Base-by-base conservation (phyloP, 225 moss, liverwort and hornwort species). In the Pleurozium schreberi region DNA sequence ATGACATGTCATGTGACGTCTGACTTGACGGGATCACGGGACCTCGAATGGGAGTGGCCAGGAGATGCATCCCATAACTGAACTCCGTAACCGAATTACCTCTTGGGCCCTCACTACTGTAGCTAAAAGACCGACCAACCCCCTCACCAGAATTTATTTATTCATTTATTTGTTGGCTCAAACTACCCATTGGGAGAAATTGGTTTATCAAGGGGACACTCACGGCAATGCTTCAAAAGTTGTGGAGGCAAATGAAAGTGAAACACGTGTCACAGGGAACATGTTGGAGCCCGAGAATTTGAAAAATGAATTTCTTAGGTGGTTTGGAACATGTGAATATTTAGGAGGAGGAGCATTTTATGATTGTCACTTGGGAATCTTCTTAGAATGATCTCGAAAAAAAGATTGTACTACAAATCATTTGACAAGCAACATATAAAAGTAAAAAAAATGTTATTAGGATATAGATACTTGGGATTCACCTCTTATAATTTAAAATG, bases 261-360 rank as follows among this genome's bases (percentile, higher is more conserved):
- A 40, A 58, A 58, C 40, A 58, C 3, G 79, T 58, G 79, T 4
- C 4, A 0, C 1, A 18, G 28, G 27, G 9, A 55, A 25, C 6
- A 16, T 40, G 40, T 17, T 6, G 38, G n/a, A 11, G 23, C 1
- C 27, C 7, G 7, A 40, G 18, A 79, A 58, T 79, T 3, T 28
- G 0, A 1, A 11, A 0, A 40, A 27, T 7, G 5, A 2, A 58
- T 27, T 27, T 57, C 0, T n/a, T 26, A 6, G 26, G 10, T 38
- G 27, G 18, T 25, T 11, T 17, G 1, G 2, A 3, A 3, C 16
- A n/a, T 3, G 25, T 26, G 7, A 57, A n/a, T 3, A n/a, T 25
- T 9, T 4, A 23, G 10, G 4, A 55, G 2, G 7, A 6, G 0
- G 1, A 78, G 26, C 2, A 26, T n/a, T 1, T 0, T 7, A 2